Conservation (phyloP, 768 basidiomycete genomes). For the Brasilioporus rufonigricans region DNA sequence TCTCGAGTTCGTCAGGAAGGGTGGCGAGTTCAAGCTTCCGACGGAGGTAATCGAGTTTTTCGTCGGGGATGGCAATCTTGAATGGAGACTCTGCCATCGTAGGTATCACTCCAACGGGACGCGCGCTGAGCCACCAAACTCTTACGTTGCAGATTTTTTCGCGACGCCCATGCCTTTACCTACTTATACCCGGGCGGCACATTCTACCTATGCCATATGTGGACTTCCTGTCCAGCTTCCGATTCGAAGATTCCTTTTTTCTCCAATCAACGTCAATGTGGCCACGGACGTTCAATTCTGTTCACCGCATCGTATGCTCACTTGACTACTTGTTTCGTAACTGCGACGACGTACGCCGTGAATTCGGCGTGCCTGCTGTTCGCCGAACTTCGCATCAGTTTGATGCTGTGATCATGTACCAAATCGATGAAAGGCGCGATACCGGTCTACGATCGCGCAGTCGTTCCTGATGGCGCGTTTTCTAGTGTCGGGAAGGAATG, state of each 20-base stretch:
- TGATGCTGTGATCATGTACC: background rate
- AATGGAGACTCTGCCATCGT: conserved; percentile 33
- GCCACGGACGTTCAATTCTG: background rate
- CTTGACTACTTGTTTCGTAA: background rate
- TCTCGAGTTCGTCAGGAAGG: conserved; percentile 58
- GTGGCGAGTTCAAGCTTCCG: conserved; percentile 46
- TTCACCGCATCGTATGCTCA: background rate
- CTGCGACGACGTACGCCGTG: background rate
- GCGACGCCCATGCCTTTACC: too few relatives aligned
- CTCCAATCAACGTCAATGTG: too few relatives aligned
- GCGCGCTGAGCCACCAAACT: too few relatives aligned
- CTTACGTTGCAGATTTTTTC: too few relatives aligned
- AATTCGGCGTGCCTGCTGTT: background rate
- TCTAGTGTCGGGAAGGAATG: background rate
- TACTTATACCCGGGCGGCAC: too few relatives aligned
- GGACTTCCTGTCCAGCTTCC: background rate
- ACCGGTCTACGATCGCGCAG: background rate
- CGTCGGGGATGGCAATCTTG: conserved; percentile 46
- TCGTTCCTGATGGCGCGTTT: background rate
- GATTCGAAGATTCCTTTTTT: too few relatives aligned
- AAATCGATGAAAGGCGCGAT: background rate
- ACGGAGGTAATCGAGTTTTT: conserved; percentile 37
- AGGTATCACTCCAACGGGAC: background rate
- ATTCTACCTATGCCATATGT: too few relatives aligned
- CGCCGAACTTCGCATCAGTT: background rate